Base-by-base conservation (phyloP, 2,329 filamentous ascomycete genomes). In the Gnomoniopsis sp. region DNA sequence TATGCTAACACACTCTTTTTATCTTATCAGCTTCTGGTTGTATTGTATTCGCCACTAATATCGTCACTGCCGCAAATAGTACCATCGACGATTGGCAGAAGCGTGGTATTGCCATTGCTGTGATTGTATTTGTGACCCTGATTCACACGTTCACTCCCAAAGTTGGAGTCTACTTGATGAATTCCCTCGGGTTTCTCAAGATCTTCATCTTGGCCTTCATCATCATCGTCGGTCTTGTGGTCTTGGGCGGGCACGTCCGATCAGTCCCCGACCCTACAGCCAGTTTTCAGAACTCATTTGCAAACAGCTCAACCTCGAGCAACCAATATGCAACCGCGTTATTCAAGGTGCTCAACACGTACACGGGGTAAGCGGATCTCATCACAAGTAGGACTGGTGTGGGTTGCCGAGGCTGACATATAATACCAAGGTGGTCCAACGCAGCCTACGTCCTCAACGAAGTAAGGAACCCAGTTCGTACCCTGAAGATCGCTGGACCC, bases 391-490 rank as follows among this genome's bases (percentile, higher is more conserved):
- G 22, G 46, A 14, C 14, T 48, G 21, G 11, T 4, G 41, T 21
- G 8, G 10, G 19, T 10, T 19, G 15, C 41, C 15, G 10, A 19
- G 41, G 17, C 21, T 26, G 46, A 48, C n/a, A 3, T 82, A 48
- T 22, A 23, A 3, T 7, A 6, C 14, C 10, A 23, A 48, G 46
- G 8, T 48, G 46, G 46, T 48, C 78, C 54, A 90, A 89, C 60
- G 78, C 86, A 62, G 88, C 87, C 71, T 88, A 89, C 64, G 87
- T 90, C 3, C 75, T 90, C 53, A 88, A 88, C 66, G 88, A 90
- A 68, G 87, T 90, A 21, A 84, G 84, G 60, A 79, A 90, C 60
- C 88, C 88, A 0, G 79, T 90, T 0, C 74, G 80, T 15, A 90
- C 88, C 0, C 70, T 90, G 17, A 85, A 82, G 54, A 83, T 82